These are phyloP conservation scores for Schwanniomyces sp. DNA, from an alignment of 805 yeast species.

Conservation along the genomic window DNA sequence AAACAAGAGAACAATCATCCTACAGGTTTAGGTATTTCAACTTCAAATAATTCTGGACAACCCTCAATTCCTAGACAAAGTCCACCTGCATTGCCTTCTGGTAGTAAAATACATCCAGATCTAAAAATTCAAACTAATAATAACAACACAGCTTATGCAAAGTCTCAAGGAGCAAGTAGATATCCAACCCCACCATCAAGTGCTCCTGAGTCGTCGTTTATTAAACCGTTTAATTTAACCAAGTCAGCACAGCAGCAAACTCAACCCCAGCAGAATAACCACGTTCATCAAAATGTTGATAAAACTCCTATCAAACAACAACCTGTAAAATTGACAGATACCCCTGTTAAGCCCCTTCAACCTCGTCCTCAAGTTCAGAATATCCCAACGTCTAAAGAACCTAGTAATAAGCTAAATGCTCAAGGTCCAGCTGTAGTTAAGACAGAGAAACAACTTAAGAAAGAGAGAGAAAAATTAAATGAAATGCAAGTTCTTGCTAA, in stretches of 20 bases:
- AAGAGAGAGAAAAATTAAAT: conserved; percentile 54
- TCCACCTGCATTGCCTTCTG: conserved; percentile 31
- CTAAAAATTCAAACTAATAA: conserved; percentile 30
- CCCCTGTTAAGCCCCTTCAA: conserved; percentile 1
- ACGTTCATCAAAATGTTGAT: neutral
- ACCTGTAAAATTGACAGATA: neutral
- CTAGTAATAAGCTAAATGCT: conserved; percentile 1
- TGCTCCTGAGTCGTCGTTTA: conserved; percentile 13
- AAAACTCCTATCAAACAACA: neutral
- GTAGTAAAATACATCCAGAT: conserved; percentile 26
- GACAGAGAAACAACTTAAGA: conserved; percentile 39
- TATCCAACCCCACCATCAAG: conserved; percentile 18
- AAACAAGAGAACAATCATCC: conserved; percentile 10
- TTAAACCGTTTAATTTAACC: conserved; percentile 18
- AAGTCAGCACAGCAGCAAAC: conserved; percentile 11
- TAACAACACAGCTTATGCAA: conserved; percentile 17
- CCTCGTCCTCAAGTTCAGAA: conserved; percentile 4
- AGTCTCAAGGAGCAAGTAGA: conserved; percentile 19
- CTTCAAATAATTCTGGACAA: conserved; percentile 12
- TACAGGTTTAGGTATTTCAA: conserved; percentile 23
- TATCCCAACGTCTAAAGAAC: conserved; percentile 2
- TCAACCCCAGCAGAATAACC: conserved; percentile 7
- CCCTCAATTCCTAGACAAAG: conserved; percentile 23
- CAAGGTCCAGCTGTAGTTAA: conserved; percentile 17
- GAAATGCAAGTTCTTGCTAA: conserved; percentile 85